Base-by-base conservation (phyloP, 2,329 filamentous ascomycete genomes). In the Moelleriella libera region DNA sequence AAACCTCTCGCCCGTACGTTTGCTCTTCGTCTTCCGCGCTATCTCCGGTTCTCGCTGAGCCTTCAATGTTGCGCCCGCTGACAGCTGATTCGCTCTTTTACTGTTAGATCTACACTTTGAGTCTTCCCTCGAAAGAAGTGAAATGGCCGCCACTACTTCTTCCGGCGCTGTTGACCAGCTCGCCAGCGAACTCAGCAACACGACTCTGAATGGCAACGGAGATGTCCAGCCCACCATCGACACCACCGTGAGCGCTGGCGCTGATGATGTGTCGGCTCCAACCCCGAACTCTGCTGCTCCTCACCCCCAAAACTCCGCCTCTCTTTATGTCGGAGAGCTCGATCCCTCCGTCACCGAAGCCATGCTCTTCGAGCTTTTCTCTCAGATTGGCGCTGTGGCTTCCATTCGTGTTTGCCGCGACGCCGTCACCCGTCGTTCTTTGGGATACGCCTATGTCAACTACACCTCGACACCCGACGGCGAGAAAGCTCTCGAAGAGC, bases 281-380 rank as follows among this genome's bases (percentile, higher is more conserved):
- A 85, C 85, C 51, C 83, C 84, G 57, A 80, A 72, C 69, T 83
- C 88, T 51, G 82, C 87, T 57, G 78, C 79, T 59, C 77, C 74
- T 56, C 85, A 85, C 65, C 85, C 89, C 63, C 86, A 88, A 67
- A 90, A 94, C 68, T 97, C 92, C 47, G 92, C 92, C 55, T 98
- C 92, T 50, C 88, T 98, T 66, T 98, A 98, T 68, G 92, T 98
- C 58, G 92, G 92, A 68, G 92, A 98, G 76, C 88, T 98, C 60
- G 92, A 98, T 68, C 82, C 87, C 59, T 92, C 88, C 52, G 92
- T 98, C 67, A 98, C 92, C 55, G 92, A 98, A 79, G 92, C 92
- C 58, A 98, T 98, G 92, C 88, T 98, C 63, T 98, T 97, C 71
- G 92, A 98, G 81, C 86, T 98, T 54, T 98, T 98, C 80, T 97